Conservation (phyloP, 148 eudicot genomes). For the Rhododendron williamsianum region DNA sequence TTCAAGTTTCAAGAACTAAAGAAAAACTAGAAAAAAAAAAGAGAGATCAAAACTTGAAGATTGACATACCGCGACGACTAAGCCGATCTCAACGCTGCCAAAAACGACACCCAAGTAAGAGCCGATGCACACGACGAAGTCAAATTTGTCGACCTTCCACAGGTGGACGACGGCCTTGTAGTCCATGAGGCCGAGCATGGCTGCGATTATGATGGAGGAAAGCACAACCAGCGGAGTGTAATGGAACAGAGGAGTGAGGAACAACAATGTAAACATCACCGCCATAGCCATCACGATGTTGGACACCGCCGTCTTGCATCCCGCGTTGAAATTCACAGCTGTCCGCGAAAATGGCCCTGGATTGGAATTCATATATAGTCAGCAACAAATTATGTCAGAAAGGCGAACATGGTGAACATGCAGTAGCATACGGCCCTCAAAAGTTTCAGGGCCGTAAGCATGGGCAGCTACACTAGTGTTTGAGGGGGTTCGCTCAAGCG, state of each 20-base stretch:
- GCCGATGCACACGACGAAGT: conserved; percentile 45
- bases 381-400: not conserved
- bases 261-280: conserved; percentile 50
- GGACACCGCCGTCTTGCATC: conserved; percentile 53
- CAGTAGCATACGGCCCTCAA: not conserved
- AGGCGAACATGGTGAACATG: not conserved
- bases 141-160: conserved; percentile 60
- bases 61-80: conserved; percentile 36
- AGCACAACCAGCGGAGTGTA: conserved; percentile 68
- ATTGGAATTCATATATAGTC: not conserved
- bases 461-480: not conserved
- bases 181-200: conserved; percentile 61
- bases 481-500: not conserved
- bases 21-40: too few species aligned
- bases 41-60: not conserved
- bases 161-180: conserved; percentile 44
- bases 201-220: conserved; percentile 51
- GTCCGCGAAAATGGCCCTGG: conserved; percentile 64
- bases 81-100: conserved; percentile 49
- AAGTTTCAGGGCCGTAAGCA: not conserved
- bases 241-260: conserved; percentile 52
- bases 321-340: conserved; percentile 69
- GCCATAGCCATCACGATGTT: conserved; percentile 61
- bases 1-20: not conserved
- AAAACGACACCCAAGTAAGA: conserved; percentile 55